Conservation (phyloP, 345 rosid species). For the Eucalyptus cladocalyx region DNA sequence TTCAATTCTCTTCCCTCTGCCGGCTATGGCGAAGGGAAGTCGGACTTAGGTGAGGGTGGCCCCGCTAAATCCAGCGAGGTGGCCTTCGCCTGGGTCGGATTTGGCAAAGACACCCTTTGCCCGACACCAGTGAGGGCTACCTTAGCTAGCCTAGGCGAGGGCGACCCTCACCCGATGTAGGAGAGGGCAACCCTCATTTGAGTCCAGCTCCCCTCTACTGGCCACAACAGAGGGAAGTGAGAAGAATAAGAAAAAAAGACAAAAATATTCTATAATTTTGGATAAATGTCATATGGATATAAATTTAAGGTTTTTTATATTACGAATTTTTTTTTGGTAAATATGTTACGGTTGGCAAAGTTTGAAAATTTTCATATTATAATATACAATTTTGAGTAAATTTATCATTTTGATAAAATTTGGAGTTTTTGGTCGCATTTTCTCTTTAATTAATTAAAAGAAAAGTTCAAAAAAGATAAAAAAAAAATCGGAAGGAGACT, state of each 20-base stretch:
- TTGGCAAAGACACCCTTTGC: no score
- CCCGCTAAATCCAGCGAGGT: no score
- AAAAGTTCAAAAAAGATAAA: no score
- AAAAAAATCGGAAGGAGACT: neutral
- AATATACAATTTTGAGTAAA: accelerated
- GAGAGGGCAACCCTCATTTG: accelerated
- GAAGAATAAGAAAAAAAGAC: accelerated
- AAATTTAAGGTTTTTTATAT: no score
- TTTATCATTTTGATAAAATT: no score
- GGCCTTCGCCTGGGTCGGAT: accelerated
- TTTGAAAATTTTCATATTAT: accelerated
- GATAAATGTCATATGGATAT: accelerated
- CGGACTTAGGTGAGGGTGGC: no score
- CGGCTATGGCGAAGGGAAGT: accelerated
- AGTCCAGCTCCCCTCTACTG: accelerated
- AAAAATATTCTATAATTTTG: accelerated
- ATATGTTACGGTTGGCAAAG: accelerated
- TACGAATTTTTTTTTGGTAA: no score
- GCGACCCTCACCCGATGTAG: accelerated
- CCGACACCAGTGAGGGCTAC: accelerated
- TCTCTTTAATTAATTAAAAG: neutral
- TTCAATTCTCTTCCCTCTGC: no score
- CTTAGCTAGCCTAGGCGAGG: accelerated
- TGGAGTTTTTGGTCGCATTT: accelerated
- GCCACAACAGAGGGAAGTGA: accelerated